Evolutionary conservation across 2,329 filamentous ascomycete genomes (phyloP), one percentile per base, ranked within the genome.

Genomic region (Laburnicola sp.): DNA sequence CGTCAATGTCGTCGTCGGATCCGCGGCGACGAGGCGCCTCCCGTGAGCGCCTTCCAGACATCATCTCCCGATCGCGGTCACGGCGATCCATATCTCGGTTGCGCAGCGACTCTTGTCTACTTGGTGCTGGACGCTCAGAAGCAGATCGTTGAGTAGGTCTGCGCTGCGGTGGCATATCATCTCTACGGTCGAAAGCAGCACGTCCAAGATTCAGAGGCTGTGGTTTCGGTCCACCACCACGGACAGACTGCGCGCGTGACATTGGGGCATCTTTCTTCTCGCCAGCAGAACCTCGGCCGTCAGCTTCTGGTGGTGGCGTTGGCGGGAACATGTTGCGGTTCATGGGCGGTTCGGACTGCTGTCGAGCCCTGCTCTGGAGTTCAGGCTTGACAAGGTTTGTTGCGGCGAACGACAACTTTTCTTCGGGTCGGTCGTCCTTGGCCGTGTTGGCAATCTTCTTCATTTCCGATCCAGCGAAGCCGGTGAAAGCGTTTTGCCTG

Each of bases 241-340:
- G 73, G 58, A 79, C 75, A 41, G 79, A 81, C 25, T 77, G 74
- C 22, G 78, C 75, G 45, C 82, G 75, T 59, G 65, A 74, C 69
- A 66, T 76, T 53, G 65, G 73, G 62, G 64, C 73, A 37, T 71
- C n/a, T n/a, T 58, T 50, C 35, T 47, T 60, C 43, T 59, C 61
- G 27, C 59, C 65, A 41, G 54, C 59, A 32, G 68, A 68, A 45
- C 58, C 65, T 6, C 69, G 61, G 42, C 86, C 87, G 60, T 97
- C 91, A 56, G 84, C 83, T 78, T 99, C 94, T 4, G 94, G 94
- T 5, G 94, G 94, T 35, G 94, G 94, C n/a, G 94, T 97, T n/a
- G 94, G 94, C 16, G 94, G 94, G 77, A 97, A 97, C 56, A 93
- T 83, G 64, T 89, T 89, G 63, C 91, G 86, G 68, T 83, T 84